phyloP scores from a whole-genome alignment of 768 basidiomycete species.

The Zangia roseola region DNA sequence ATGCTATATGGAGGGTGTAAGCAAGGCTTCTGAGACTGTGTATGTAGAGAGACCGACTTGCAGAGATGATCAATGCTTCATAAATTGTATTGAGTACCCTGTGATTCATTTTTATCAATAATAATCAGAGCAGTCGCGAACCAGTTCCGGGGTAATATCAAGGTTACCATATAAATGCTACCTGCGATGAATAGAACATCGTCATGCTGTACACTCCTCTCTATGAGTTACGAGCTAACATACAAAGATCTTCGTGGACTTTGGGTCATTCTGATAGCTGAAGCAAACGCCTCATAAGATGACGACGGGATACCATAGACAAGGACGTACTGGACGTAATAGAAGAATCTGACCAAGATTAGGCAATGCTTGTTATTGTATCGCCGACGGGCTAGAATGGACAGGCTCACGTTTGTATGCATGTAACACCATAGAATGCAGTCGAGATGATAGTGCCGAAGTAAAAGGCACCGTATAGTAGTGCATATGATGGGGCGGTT shows the following conservation, averaged over 20 bases:
- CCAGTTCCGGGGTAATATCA: neutral
- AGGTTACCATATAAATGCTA: neutral
- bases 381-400: too few species aligned
- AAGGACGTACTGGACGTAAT: neutral
- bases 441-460: neutral
- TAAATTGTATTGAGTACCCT: neutral
- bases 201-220: neutral
- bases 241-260: neutral
- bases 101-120: neutral
- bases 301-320: neutral
- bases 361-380: neutral
- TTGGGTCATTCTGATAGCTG: neutral
- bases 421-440: neutral
- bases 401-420: slow-evolving; percentile 1
- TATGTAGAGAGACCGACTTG: neutral
- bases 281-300: neutral
- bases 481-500: too few species aligned
- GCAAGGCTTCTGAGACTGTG: too few species aligned
- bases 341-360: slow-evolving; percentile 3
- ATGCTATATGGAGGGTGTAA: neutral
- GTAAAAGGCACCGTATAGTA: neutral
- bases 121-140: neutral
- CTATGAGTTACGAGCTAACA: neutral
- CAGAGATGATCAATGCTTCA: neutral
- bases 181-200: neutral